A percentile compares a stretch with the other conserved stretches of the same genome.
phyloP scores from a whole-genome alignment of 129 eudicot species.

The Ambrosia trifida region DNA sequence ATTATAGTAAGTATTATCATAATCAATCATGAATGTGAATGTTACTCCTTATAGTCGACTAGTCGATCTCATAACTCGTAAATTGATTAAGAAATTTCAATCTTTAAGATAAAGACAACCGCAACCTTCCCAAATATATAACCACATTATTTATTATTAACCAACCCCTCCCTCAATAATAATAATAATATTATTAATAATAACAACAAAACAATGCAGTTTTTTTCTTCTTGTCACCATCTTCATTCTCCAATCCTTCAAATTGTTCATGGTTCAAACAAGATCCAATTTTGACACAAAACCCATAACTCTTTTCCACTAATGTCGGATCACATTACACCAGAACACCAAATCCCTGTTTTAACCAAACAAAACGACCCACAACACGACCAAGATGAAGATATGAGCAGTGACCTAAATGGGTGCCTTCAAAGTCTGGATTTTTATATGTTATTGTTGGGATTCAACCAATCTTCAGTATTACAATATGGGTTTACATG shows the following conservation, averaged over 20 bases:
- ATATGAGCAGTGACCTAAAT: slow-evolving; percentile 38
- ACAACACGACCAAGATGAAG: slow-evolving; percentile 18
- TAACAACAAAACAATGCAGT: not conserved
- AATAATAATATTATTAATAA: not conserved
- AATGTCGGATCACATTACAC: slow-evolving; percentile 23
- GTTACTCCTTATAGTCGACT: too few relatives aligned
- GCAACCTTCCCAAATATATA: slow-evolving; percentile 26
- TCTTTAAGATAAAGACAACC: slow-evolving; percentile 33
- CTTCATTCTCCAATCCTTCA: not conserved
- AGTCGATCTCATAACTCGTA: not conserved
- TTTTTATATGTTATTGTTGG: slow-evolving; percentile 43
- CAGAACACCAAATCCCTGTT: slow-evolving; percentile 20
- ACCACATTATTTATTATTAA: slow-evolving; percentile 13
- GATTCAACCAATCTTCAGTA: slow-evolving; percentile 50
- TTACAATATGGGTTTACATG: slow-evolving; percentile 49
- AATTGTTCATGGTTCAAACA: slow-evolving; percentile 3
- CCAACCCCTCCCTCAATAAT: not conserved
- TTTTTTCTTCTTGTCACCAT: slow-evolving; percentile 12
- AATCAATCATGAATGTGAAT: too few relatives aligned
- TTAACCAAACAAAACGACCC: slow-evolving; percentile 9
- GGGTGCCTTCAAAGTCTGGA: slow-evolving; percentile 49
- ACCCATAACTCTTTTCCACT: not conserved
- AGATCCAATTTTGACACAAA: slow-evolving; percentile 8
- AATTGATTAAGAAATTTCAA: not conserved
- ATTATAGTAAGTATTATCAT: too few relatives aligned